Base-by-base conservation (phyloP, 768 basidiomycete genomes). In the Tulasnella calospora region DNA sequence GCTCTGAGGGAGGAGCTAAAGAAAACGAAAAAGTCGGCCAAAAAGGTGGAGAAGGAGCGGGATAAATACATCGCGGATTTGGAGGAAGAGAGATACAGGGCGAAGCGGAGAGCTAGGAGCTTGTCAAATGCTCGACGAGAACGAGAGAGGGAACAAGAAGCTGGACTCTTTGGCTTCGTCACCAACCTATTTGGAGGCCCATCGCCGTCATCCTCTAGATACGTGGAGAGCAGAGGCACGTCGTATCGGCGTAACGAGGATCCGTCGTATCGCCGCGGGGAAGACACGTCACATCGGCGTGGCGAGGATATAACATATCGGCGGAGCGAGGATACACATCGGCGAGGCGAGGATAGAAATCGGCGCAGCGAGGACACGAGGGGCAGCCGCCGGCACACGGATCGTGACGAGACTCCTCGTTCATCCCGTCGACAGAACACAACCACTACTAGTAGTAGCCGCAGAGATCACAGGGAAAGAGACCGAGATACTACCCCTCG, bases 1-100 rank as follows among this genome's bases (percentile, higher is more conserved):
- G 76, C 73, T 33, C 79, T 79, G 74, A 79, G 77, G 40, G 79
- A 79, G 33, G 46, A 80, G 74, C n/a, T 76, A 21, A 69, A 35
- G 12, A 67, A 67, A 30, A 67, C 61, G 5, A 67, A 67, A 35
- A 67, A 15, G 33, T 30, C 61, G 9, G 61, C 61, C 2, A 67
- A 67, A 35, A 67, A 67, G 27, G 61, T 67, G 61, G 61, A 67
- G 61, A 67, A 67, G 61, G 61, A 67, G 61, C 27, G 61, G 61
- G 61, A 67, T 27, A 67, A 67, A 33, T 27, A 30, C 61, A 15
- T 67, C 27, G 15, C 61, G 5, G 61, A 67, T 15, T 67, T 67
- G 61, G 61, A 67, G 30, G 61, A 67, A 17, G 61, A 67, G 61
- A 30, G 61, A 35, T 67, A 67, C 61, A 67, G 33, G 61, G 61